phyloP scores from a whole-genome alignment of 2,329 filamentous ascomycete species.

The Pleoardoris graminearum region DNA sequence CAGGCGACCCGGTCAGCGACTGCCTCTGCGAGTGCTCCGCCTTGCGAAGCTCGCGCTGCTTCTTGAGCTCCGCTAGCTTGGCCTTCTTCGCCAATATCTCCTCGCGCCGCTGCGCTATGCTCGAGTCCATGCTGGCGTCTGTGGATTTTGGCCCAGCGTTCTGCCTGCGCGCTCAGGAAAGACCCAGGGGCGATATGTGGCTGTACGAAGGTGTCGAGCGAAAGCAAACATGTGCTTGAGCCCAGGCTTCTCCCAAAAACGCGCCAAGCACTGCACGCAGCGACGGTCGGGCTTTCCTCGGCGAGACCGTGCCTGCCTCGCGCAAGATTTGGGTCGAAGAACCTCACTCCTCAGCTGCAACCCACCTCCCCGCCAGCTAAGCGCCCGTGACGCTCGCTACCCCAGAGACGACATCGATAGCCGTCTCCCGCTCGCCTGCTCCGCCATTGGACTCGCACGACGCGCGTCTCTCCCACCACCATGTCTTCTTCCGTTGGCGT shows the following conservation, averaged over 20 bases:
- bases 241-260: constrained; percentile 16
- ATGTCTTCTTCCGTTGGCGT: constrained; percentile 55
- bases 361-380: constrained; percentile 18
- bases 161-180: not conserved
- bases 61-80: constrained; percentile 94
- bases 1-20: constrained; percentile 61
- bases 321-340: constrained; percentile 30
- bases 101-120: constrained; percentile 82
- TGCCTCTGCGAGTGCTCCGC: constrained; percentile 72
- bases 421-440: constrained; percentile 22
- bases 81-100: constrained; percentile 97
- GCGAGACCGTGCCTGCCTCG: constrained; percentile 8
- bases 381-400: constrained; percentile 26
- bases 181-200: not conserved
- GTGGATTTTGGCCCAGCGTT: not conserved
- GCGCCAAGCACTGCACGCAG: constrained; percentile 36
- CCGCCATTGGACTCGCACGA: constrained; percentile 39
- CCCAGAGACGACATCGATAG: constrained; percentile 23
- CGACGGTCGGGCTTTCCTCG: constrained; percentile 25
- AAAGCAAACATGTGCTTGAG: not conserved
- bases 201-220: no score
- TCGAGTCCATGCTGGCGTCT: constrained; percentile 44
- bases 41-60: constrained; percentile 81
- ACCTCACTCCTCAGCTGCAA: constrained; percentile 34
- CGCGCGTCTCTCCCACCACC: constrained; percentile 25